phyloP scores from a whole-genome alignment of 371 early-diverging fungal genomes.

The Basidiobolus meristosporus region DNA sequence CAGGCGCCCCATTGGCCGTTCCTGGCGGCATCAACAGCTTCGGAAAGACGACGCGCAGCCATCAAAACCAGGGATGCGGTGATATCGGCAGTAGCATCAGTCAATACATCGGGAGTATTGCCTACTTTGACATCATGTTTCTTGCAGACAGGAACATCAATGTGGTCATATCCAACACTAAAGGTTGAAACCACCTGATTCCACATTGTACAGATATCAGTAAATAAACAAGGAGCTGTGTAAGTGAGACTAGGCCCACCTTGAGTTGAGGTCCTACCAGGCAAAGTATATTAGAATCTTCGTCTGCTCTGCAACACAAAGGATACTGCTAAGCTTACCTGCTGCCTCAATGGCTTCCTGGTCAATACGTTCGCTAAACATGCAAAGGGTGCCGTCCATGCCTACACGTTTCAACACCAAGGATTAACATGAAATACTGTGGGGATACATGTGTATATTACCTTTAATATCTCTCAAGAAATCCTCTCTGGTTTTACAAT shows the following conservation, averaged over 20 bases:
- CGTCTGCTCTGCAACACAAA: too few species aligned
- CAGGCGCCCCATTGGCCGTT: constrained; percentile 31
- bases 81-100: constrained; percentile 74
- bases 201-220: too few species aligned
- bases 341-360: not conserved
- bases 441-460: too few species aligned
- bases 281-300: too few species aligned
- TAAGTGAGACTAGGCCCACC: too few species aligned
- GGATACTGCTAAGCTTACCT: not conserved
- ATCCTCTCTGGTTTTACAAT: not conserved
- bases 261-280: too few species aligned
- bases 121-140: constrained; percentile 35
- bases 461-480: not conserved
- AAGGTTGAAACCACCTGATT: constrained; percentile 39
- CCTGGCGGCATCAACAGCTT: not conserved
- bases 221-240: too few species aligned
- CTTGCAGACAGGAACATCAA: constrained; percentile 29
- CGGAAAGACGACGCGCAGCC: constrained; percentile 26
- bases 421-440: too few species aligned
- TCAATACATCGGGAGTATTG: constrained; percentile 72
- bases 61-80: constrained; percentile 50
- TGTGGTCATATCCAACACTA: constrained; percentile 75
- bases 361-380: not conserved
- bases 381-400: not conserved
- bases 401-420: not conserved